These are phyloP conservation scores for Spathaspora sp. DNA, from an alignment of 1,139 yeast genomes.

Conservation along the genomic window DNA sequence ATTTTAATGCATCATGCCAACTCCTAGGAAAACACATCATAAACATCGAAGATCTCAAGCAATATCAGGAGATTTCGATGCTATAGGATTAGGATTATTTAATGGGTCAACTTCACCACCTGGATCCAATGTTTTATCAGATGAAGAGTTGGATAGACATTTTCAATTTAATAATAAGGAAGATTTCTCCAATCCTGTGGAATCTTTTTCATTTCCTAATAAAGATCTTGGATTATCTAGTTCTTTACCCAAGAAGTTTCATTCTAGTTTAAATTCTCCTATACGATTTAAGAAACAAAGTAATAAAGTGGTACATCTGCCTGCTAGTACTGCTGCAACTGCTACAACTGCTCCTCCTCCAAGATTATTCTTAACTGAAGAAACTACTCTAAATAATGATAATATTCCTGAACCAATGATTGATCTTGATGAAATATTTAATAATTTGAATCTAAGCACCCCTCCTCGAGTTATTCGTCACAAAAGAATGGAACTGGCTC, in stretches of 20 bases:
- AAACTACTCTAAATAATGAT: constrained; percentile 28
- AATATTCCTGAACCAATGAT: constrained; percentile 63
- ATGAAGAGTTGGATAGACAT: constrained; percentile 22
- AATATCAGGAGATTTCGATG: constrained; percentile 70
- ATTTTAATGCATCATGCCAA: constrained; percentile 7
- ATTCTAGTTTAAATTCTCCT: constrained; percentile 34
- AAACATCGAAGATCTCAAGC: constrained; percentile 72
- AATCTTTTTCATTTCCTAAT: constrained; percentile 34
- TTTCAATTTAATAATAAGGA: constrained; percentile 36
- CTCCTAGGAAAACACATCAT: constrained; percentile 44
- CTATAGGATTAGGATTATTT: constrained; percentile 40
- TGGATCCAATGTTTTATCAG: constrained; percentile 1
- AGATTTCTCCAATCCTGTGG: constrained; percentile 27
- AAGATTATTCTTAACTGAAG: constrained; percentile 34
- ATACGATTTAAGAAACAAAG: constrained; percentile 23
- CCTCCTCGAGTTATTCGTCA: constrained; percentile 21
- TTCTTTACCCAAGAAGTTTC: constrained; percentile 2
- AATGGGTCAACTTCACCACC: constrained; percentile 20
- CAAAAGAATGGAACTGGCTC: constrained; percentile 51
- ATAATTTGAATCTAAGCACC: constrained; percentile 32
- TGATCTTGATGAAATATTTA: constrained; percentile 59
- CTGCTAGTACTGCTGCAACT: constrained; percentile 10
- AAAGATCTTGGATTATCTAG: constrained; percentile 9
- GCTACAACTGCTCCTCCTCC: constrained; percentile 13
- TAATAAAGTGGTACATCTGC: constrained; percentile 10